Evolutionary conservation across 805 yeast species (phyloP).

Genomic region (Saccharomyces eubayanus): DNA sequence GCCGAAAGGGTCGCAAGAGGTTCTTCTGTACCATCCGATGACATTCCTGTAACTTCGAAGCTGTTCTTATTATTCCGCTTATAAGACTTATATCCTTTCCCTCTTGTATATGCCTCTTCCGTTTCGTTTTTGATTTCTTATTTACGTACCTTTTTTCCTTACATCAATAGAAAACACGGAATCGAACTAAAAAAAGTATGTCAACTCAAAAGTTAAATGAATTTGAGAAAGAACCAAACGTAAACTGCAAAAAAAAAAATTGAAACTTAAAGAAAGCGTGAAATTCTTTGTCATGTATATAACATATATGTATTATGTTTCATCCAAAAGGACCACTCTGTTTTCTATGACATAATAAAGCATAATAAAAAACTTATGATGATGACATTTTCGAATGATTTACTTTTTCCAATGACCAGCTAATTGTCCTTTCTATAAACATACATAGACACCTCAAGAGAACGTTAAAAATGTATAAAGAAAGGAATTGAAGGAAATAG

Average conservation of each 20-base stretch:
- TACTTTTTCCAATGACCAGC: neutral
- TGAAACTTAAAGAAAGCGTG: neutral
- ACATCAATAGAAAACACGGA: neutral
- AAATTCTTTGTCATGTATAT: neutral
- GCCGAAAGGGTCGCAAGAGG: neutral
- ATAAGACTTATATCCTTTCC: neutral
- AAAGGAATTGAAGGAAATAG: neutral
- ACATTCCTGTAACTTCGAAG: neutral
- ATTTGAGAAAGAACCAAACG: too few species aligned
- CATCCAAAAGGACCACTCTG: neutral
- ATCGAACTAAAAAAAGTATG: too few species aligned
- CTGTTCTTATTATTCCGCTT: neutral
- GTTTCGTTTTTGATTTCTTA: neutral
- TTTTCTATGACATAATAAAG: neutral
- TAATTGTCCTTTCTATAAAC: neutral
- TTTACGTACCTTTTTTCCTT: neutral
- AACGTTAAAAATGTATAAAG: neutral
- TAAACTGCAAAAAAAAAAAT: too few species aligned
- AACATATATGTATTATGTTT: neutral
- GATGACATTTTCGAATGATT: neutral
- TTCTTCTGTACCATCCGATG: neutral
- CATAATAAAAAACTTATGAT: neutral
- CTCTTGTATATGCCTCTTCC: neutral
- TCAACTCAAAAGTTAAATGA: too few species aligned
- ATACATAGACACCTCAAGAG: neutral